A percentile compares a stretch with the other conserved stretches of the same genome.
phyloP scores from a whole-genome alignment of 169 alveolate genomes.

The Plasmodium inui region DNA sequence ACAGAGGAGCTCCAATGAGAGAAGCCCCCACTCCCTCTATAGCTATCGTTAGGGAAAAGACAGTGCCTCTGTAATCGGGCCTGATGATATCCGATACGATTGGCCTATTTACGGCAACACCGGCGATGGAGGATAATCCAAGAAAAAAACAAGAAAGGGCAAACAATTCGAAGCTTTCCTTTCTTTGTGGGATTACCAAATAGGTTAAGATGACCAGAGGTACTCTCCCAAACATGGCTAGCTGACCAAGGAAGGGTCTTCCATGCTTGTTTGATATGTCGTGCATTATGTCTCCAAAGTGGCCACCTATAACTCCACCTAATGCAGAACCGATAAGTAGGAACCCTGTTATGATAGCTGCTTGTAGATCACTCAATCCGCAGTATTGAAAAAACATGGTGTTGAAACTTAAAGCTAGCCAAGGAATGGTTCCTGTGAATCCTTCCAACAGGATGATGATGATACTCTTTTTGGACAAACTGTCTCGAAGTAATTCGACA shows the following conservation, averaged over 20 bases:
- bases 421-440: conserved; percentile 91
- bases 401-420: conserved; percentile 91
- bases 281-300: conserved; percentile 87
- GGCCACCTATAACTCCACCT: conserved; percentile 93
- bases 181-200: conserved; percentile 31
- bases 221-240: conserved; percentile 76
- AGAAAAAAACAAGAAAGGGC: conserved; percentile 79
- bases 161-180: conserved; percentile 60
- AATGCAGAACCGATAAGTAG: conserved; percentile 89
- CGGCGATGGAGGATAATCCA: conserved; percentile 92
- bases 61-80: conserved; percentile 92
- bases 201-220: conserved; percentile 49
- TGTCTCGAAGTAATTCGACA: conserved; percentile 36
- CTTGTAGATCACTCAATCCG: conserved; percentile 88
- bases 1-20: conserved; percentile 90
- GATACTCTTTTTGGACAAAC: conserved; percentile 69
- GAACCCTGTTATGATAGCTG: conserved; percentile 89
- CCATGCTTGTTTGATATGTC: conserved; percentile 88
- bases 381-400: conserved; percentile 92
- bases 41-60: conserved; percentile 86
- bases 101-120: conserved; percentile 92
- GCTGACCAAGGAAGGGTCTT: conserved; percentile 88
- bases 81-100: conserved; percentile 91
- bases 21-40: conserved; percentile 91
- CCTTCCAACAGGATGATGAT: conserved; percentile 82